Percentiles rank a stretch among this genome's conserved stretches.
Conservation (phyloP, 2,329 filamentous ascomycete species). For the Colletotrichum phormii region DNA sequence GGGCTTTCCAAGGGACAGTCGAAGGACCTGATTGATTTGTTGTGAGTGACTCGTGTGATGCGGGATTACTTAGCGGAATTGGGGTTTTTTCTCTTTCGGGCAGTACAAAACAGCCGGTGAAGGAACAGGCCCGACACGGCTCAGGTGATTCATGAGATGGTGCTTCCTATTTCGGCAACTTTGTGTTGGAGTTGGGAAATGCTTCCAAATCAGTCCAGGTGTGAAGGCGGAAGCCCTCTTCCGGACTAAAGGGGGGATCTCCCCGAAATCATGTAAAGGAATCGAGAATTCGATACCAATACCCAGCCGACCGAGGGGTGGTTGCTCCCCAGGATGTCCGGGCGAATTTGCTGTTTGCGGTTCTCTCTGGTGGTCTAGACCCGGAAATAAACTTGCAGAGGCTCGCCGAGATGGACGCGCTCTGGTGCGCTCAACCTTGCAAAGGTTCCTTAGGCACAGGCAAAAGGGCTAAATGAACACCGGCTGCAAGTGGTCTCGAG, state of each 20-base stretch:
- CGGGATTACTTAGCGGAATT: not conserved
- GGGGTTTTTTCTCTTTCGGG: too few relatives aligned
- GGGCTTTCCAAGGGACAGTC: not conserved
- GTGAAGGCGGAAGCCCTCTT: not conserved
- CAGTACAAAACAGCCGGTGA: too few relatives aligned
- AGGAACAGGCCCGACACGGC: too few relatives aligned
- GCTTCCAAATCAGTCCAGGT: not conserved
- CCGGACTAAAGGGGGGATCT: not conserved
- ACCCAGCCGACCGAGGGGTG: not conserved
- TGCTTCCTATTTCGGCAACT: not conserved
- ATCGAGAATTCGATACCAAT: not conserved
- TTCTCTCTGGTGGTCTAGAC: not conserved
- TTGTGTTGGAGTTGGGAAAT: too few relatives aligned
- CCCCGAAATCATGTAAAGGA: not conserved
- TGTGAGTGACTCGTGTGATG: not conserved
- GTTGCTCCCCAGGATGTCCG: not conserved
- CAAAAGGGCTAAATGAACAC: not conserved
- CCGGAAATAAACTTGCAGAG: not conserved
- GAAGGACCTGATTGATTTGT: not conserved
- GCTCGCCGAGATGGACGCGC: not conserved
- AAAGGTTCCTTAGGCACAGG: not conserved
- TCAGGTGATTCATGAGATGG: too few relatives aligned
- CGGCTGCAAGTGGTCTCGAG: not conserved
- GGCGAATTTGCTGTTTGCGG: not conserved
- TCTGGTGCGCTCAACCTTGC: not conserved